phyloP scores from a whole-genome alignment of 805 yeast species.

The Candida hungchunana region DNA sequence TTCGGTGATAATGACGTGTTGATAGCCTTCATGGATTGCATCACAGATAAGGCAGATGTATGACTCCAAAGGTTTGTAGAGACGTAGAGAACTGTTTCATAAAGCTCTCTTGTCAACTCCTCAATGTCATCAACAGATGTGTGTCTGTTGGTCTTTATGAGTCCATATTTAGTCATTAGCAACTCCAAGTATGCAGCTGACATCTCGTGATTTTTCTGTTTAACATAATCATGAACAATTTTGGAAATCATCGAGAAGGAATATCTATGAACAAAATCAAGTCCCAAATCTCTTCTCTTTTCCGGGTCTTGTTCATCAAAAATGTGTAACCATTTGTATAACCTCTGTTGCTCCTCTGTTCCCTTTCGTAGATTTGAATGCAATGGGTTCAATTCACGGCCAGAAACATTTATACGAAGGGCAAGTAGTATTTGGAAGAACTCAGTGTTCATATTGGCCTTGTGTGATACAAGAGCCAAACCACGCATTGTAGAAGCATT shows the following conservation, averaged over 20 bases:
- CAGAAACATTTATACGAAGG: slow-evolving; percentile 1
- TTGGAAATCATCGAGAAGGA: slow-evolving; percentile 8
- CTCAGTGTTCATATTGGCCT: not conserved
- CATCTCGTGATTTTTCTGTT: not conserved
- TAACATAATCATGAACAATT: slow-evolving; percentile 4
- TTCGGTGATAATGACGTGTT: slow-evolving; percentile 13
- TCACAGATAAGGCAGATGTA: slow-evolving; percentile 7
- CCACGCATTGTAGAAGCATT: not conserved
- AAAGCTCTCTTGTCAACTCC: slow-evolving; percentile 7
- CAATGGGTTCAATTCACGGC: not conserved
- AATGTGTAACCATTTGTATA: slow-evolving; percentile 6
- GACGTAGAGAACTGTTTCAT: slow-evolving; percentile 18
- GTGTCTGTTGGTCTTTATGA: no score
- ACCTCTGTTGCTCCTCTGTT: not conserved
- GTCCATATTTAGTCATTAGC: slow-evolving; percentile 2
- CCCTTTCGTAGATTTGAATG: slow-evolving; percentile 4
- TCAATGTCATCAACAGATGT: not conserved
- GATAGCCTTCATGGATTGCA: slow-evolving; percentile 15
- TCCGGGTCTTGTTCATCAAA: slow-evolving; percentile 1
- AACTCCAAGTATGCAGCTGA: slow-evolving; percentile 8
- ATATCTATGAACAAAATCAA: slow-evolving; percentile 4
- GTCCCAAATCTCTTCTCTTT: not conserved
- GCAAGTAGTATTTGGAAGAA: not conserved
- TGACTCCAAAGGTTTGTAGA: slow-evolving; percentile 16
- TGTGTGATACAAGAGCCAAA: not conserved